A percentile compares a stretch with the other conserved stretches of the same genome.
phyloP scores from a whole-genome alignment of 129 eudicot genomes.

The Chrysanthemum seticuspe region DNA sequence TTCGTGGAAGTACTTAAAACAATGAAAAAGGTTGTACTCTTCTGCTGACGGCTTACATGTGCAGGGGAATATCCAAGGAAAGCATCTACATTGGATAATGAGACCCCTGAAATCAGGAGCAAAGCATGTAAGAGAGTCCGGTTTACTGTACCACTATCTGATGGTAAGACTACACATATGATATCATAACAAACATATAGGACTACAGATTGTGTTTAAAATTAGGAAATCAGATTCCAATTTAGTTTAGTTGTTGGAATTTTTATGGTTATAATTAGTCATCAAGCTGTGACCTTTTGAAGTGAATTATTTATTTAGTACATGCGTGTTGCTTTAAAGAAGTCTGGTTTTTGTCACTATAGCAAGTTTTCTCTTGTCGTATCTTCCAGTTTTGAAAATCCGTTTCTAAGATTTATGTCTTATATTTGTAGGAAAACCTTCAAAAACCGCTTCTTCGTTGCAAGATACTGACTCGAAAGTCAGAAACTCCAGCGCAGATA shows the following conservation, averaged over 20 bases:
- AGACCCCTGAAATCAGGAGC: constrained; percentile 16
- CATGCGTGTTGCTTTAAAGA: neutral
- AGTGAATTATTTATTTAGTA: neutral
- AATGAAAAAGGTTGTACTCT: constrained; percentile 12
- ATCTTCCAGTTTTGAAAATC: neutral
- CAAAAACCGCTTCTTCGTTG: constrained; percentile 25
- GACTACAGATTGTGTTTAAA: neutral
- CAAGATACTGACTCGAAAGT: constrained; percentile 28
- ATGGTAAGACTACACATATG: constrained; percentile 29
- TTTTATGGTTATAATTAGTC: neutral
- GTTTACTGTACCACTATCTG: constrained; percentile 25
- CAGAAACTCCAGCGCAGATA: constrained; percentile 34
- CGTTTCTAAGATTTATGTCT: neutral
- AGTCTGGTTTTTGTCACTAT: constrained; percentile 1
- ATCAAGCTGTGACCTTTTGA: neutral
- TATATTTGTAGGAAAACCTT: constrained; percentile 40
- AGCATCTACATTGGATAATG: constrained; percentile 26
- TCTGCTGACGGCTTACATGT: constrained; percentile 25
- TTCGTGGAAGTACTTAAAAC: constrained; percentile 20
- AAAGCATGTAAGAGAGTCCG: constrained; percentile 27
- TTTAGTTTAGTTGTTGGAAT: constrained; percentile 8
- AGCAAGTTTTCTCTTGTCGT: constrained; percentile 8
- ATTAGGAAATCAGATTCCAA: constrained; percentile 4
- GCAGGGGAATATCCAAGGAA: constrained; percentile 35
- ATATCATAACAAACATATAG: too few relatives aligned